These are phyloP conservation scores for Eremochloa ophiuroides DNA, from an alignment of 176 grass and related monocot species.

Conservation along the genomic window DNA sequence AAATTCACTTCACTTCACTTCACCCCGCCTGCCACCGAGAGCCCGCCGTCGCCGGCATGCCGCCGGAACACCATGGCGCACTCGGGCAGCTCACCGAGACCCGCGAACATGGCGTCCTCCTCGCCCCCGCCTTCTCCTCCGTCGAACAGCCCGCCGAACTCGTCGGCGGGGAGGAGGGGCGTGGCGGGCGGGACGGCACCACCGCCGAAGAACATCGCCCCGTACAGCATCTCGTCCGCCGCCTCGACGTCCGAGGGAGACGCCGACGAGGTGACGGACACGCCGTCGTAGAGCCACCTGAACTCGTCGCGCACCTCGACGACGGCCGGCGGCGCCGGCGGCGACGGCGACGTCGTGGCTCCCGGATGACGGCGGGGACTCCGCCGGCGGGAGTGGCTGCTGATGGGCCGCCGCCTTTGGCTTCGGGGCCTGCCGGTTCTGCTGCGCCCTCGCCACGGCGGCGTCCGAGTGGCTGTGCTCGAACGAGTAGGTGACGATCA, in stretches of 20 bases:
- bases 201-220: conserved; percentile 50
- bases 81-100: conserved; percentile 76
- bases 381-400: neutral
- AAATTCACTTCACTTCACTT: neutral
- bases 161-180: conserved; percentile 47
- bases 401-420: conserved; percentile 7
- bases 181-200: conserved; percentile 23
- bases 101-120: conserved; percentile 73
- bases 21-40: conserved; percentile 12
- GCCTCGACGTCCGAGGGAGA: conserved; percentile 40
- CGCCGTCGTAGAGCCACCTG: conserved; percentile 65
- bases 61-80: conserved; percentile 76
- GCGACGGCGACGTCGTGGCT: neutral
- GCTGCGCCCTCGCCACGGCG: conserved; percentile 24
- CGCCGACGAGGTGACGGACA: conserved; percentile 44
- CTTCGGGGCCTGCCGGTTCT: conserved; percentile 34
- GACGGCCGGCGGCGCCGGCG: neutral
- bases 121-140: conserved; percentile 25
- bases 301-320: conserved; percentile 67
- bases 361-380: conserved; percentile 28
- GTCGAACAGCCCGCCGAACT: conserved; percentile 26
- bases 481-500: conserved; percentile 82
- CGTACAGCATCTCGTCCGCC: conserved; percentile 51
- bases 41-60: conserved; percentile 28
- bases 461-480: conserved; percentile 75